A percentile compares a stretch with the other conserved stretches of the same genome.
Conservation (phyloP, 1,139 yeast genomes). For the Sugiyamaella pinicola region DNA sequence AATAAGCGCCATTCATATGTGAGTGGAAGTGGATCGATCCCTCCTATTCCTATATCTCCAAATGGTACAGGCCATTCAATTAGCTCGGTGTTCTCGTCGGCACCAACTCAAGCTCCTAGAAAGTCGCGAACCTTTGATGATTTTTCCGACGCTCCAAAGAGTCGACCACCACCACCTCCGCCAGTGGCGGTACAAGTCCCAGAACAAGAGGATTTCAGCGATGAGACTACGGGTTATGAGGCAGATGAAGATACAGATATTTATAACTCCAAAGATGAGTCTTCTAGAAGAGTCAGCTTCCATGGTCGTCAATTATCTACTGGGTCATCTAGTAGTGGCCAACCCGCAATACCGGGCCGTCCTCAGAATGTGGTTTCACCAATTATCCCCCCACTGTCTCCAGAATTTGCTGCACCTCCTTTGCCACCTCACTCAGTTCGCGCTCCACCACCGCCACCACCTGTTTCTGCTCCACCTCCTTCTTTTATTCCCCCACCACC, state of each 20-base stretch:
- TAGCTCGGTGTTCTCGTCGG: slow-evolving; percentile 3
- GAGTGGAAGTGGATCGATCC: slow-evolving; percentile 36
- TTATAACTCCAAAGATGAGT: slow-evolving; percentile 27
- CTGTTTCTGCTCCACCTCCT: slow-evolving; percentile 30
- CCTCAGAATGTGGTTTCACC: slow-evolving; percentile 26
- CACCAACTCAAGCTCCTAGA: slow-evolving; percentile 13
- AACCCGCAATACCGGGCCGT: slow-evolving; percentile 30
- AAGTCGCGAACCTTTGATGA: slow-evolving; percentile 14
- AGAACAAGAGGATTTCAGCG: slow-evolving; percentile 26
- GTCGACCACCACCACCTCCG: slow-evolving; percentile 16
- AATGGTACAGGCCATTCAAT: slow-evolving; percentile 9
- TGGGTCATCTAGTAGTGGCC: slow-evolving; percentile 22
- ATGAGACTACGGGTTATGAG: slow-evolving; percentile 52
- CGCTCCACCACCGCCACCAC: slow-evolving; percentile 27
- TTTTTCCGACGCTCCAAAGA: slow-evolving; percentile 6
- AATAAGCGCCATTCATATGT: slow-evolving; percentile 30
- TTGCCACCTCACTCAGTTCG: slow-evolving; percentile 28
- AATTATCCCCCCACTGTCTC: slow-evolving; percentile 34
- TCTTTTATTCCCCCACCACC: slow-evolving; percentile 24
- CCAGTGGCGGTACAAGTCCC: slow-evolving; percentile 14
- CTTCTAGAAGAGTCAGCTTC: slow-evolving; percentile 26
- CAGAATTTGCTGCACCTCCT: slow-evolving; percentile 31
- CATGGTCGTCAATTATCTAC: slow-evolving; percentile 9
- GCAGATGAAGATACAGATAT: slow-evolving; percentile 54
- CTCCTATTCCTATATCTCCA: slow-evolving; percentile 34